Evolutionary conservation across 345 rosid species (phyloP).

Genomic region (Hevea brasiliensis): DNA sequence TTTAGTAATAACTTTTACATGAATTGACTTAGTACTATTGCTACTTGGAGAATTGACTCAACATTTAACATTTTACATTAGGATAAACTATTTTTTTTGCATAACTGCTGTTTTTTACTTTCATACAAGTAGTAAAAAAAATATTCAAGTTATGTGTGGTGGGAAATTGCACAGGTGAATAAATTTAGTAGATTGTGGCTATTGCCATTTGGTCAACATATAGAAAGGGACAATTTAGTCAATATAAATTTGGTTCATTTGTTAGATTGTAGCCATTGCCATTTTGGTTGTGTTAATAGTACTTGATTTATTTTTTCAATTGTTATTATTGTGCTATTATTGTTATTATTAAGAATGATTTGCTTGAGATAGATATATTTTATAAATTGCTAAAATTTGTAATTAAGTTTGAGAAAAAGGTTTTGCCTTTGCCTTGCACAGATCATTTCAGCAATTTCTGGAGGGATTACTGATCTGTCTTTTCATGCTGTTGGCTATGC

Average conservation of each 20-base stretch:
- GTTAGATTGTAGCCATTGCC: neutral
- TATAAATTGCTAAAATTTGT: neutral
- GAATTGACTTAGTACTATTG: neutral
- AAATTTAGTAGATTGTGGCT: too few species aligned
- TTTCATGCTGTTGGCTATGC: conserved; percentile 88
- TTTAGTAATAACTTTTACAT: neutral
- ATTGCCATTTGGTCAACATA: too few species aligned
- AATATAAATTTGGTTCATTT: neutral
- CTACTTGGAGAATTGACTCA: neutral
- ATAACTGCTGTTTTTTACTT: neutral
- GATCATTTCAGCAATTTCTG: conserved; percentile 94
- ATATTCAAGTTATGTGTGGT: neutral
- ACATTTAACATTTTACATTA: neutral
- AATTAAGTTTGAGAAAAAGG: conserved; percentile 5
- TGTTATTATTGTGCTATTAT: neutral
- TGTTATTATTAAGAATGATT: neutral
- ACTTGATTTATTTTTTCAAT: neutral
- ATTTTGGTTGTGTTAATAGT: neutral
- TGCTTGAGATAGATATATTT: conserved; percentile 7
- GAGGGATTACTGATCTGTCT: conserved; percentile 92
- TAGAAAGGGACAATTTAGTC: neutral
- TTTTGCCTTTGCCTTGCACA: conserved; percentile 32
- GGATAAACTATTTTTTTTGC: neutral
- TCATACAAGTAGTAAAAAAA: too few species aligned
- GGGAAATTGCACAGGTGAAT: neutral